Percentiles rank a stretch among this genome's conserved stretches.
Evolutionary conservation across 75 land plant species (phyloP).

Genomic region (Sequoiadendron giganteum): DNA sequence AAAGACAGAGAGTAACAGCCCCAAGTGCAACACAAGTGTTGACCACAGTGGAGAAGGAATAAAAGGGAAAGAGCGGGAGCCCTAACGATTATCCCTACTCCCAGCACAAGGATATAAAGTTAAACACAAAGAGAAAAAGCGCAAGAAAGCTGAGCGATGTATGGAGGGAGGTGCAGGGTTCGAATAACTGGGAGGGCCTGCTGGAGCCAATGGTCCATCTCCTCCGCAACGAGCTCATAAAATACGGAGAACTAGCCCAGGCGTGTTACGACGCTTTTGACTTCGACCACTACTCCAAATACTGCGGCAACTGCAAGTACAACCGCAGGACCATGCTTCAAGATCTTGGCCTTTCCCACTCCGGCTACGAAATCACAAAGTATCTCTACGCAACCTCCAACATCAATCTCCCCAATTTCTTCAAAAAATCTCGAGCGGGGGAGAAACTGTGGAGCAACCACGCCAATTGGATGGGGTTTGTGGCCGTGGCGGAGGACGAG

Average conservation of each 20-base stretch:
- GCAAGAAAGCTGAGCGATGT: background rate
- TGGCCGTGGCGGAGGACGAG: conserved; percentile 63
- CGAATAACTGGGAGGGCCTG: conserved; percentile 23
- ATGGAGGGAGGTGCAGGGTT: conserved; percentile 23
- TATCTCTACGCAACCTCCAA: conserved; percentile 16
- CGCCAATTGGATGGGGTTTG: conserved; percentile 71
- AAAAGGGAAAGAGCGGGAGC: background rate
- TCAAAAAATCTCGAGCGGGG: background rate
- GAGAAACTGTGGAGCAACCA: conserved; percentile 8
- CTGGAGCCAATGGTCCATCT: conserved; percentile 21
- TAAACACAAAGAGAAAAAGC: too few relatives aligned
- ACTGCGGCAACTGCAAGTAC: conserved; percentile 20
- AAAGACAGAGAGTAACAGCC: background rate
- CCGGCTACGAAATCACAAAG: background rate
- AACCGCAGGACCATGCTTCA: background rate
- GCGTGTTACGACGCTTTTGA: conserved; percentile 31
- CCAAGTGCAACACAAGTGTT: background rate
- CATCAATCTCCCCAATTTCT: conserved; percentile 5
- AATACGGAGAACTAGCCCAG: conserved; percentile 61
- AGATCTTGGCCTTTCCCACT: background rate
- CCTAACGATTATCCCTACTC: too few relatives aligned
- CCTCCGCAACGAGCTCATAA: conserved; percentile 31
- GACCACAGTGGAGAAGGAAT: background rate
- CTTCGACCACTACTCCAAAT: conserved; percentile 17
- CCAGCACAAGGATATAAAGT: too few relatives aligned